A percentile compares a stretch with the other conserved stretches of the same genome.
phyloP scores from a whole-genome alignment of 129 eudicot genomes.

The Flaveria ramosissima region DNA sequence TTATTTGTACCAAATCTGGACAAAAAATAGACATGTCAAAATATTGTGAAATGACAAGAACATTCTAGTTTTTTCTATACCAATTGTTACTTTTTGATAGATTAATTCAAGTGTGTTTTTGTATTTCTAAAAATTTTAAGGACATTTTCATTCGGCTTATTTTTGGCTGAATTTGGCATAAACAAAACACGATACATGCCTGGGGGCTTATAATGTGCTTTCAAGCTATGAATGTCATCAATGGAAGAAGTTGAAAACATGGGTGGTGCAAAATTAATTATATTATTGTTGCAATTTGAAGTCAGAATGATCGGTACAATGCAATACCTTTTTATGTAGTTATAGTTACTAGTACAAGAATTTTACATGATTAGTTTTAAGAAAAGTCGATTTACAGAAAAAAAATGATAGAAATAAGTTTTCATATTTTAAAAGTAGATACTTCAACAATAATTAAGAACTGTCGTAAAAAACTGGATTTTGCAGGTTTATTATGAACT shows the following conservation, averaged over 20 bases:
- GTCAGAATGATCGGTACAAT: background rate
- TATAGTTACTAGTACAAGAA: background rate
- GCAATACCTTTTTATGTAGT: background rate
- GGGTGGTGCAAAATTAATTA: background rate
- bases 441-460: background rate
- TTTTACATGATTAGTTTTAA: background rate
- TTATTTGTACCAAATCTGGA: background rate
- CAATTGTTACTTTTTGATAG: background rate
- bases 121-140: background rate
- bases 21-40: background rate
- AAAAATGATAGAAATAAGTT: background rate
- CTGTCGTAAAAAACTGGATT: conserved; percentile 12
- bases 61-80: background rate
- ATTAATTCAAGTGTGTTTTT: background rate
- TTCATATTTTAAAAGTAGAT: background rate
- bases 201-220: background rate
- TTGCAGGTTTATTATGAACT: conserved; percentile 88
- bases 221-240: background rate
- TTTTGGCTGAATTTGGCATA: background rate
- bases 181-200: background rate
- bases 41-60: background rate
- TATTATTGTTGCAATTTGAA: background rate
- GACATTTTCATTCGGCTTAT: background rate
- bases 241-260: background rate
- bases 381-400: background rate